Conservation (phyloP, 768 basidiomycete genomes). For the Agrocybe praecox region DNA sequence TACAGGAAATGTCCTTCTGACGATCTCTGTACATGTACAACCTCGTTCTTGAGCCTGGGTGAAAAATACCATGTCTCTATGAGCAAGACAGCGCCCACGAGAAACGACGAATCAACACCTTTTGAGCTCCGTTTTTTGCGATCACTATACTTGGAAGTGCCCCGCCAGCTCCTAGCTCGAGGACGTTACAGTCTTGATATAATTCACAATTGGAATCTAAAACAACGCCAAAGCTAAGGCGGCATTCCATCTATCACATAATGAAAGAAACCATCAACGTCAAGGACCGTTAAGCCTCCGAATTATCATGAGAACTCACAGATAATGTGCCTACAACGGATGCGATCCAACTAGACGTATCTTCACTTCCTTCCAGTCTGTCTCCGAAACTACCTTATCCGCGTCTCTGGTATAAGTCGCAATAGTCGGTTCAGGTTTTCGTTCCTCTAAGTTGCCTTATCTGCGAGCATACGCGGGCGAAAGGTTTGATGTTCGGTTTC, state of each 20-base stretch:
- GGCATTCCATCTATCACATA: constrained; percentile 73
- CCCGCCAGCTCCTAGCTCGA: constrained; percentile 95
- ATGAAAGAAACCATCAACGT: not conserved
- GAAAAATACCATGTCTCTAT: constrained; percentile 86
- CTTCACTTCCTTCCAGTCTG: constrained; percentile 45
- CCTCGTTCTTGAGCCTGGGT: constrained; percentile 57
- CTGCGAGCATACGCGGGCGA: too few species aligned
- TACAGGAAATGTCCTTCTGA: constrained; percentile 67
- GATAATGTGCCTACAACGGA: constrained; percentile 80
- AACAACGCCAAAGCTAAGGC: constrained; percentile 72
- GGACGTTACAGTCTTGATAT: constrained; percentile 49
- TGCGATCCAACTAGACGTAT: constrained; percentile 80
- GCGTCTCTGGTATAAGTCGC: constrained; percentile 48
- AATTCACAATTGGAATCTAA: constrained; percentile 56
- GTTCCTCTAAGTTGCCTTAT: too few species aligned
- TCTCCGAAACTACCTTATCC: constrained; percentile 7
- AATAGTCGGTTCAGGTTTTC: constrained; percentile 61
- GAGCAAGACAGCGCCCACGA: constrained; percentile 82
- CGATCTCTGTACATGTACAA: constrained; percentile 74
- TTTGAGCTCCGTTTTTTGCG: constrained; percentile 66
- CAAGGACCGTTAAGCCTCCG: not conserved
- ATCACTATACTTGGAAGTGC: constrained; percentile 84
- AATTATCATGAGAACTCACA: constrained; percentile 44
- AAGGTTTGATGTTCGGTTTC: too few species aligned
- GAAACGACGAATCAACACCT: constrained; percentile 82